Evolutionary conservation across 2,329 filamentous ascomycete genomes (phyloP).

Genomic region (Aureobasidium subglaciale): DNA sequence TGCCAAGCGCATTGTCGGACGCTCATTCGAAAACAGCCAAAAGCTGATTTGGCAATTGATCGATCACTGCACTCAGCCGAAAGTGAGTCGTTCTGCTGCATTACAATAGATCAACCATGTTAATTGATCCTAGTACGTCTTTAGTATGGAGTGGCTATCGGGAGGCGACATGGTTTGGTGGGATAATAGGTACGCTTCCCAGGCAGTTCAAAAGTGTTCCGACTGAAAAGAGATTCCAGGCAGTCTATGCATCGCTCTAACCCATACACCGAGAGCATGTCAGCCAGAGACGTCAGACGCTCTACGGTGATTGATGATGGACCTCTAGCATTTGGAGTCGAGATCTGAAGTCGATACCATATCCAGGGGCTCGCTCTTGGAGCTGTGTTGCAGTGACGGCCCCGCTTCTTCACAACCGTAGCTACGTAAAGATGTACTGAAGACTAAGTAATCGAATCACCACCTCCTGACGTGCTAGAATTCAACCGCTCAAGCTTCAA

Average conservation of each 20-base stretch:
- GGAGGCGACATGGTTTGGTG: constrained; percentile 5
- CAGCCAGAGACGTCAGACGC: neutral
- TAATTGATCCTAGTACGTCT: neutral
- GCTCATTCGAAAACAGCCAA: neutral
- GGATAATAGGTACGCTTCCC: constrained; percentile 1
- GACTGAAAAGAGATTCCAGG: neutral
- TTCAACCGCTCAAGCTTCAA: too few species aligned
- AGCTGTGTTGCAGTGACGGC: too few species aligned
- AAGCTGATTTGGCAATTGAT: neutral
- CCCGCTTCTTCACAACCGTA: too few species aligned
- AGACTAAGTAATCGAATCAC: too few species aligned
- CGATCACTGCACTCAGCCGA: constrained; percentile 2
- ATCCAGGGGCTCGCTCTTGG: too few species aligned
- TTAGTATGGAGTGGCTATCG: neutral
- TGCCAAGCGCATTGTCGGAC: neutral
- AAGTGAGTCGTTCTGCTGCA: neutral
- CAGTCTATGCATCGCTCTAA: constrained; percentile 8
- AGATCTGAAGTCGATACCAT: too few species aligned
- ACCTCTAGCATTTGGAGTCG: neutral
- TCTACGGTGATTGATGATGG: constrained; percentile 1
- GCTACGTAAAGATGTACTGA: too few species aligned
- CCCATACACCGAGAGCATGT: neutral
- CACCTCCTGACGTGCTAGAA: too few species aligned
- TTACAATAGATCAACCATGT: neutral
- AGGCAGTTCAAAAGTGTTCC: neutral